Base-by-base conservation (phyloP, 2,329 filamentous ascomycete genomes). In the Rasamsonia emersonii region DNA sequence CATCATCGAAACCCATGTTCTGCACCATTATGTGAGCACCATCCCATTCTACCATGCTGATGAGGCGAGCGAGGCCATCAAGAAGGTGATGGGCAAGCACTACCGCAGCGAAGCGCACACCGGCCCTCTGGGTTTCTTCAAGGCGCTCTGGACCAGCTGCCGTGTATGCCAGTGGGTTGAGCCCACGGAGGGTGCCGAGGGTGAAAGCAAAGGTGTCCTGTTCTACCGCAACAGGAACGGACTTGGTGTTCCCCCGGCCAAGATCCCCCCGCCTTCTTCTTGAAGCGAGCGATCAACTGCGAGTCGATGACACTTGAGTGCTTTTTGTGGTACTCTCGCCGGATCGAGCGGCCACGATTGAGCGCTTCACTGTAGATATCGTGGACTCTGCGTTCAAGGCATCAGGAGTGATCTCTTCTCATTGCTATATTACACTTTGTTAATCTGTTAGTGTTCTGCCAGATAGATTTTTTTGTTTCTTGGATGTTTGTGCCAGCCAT, bases 21-120 rank as follows among this genome's bases (percentile, higher is more conserved):
- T 94, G 39, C 89, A 96, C 72, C 89, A 96, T 75, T 96, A 94
- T 64, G 77, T 96, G 59, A 89, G 82, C 65, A 85, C 78, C 53
- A 96, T 96, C 46, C 89, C 89, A 41, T 95, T 95, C 68, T 96
- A 96, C 69, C 74, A 95, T 61, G 89, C 88, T 54, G 86, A 94
- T 49, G 88, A 95, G 68, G 88, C 89, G 36, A 82, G 79, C 49
- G 88, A 95, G 49, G 88, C 88, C 52, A 93, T 96, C 73, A 86
- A 88, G 73, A 76, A 76, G 39, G 71, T 98, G 60, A 95, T 98
- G 89, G 91, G 91, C 60, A 71, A 73, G 53, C 91, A 98, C 73
- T 98, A 98, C 71, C 85, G 88, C 44, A 68, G 82, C 32, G 82
- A 98, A 49, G 79, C 77, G 39, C 61, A 76, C 59, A 86, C 72